phyloP scores from a whole-genome alignment of 441 rosid species.

The Croton laevigatus region DNA sequence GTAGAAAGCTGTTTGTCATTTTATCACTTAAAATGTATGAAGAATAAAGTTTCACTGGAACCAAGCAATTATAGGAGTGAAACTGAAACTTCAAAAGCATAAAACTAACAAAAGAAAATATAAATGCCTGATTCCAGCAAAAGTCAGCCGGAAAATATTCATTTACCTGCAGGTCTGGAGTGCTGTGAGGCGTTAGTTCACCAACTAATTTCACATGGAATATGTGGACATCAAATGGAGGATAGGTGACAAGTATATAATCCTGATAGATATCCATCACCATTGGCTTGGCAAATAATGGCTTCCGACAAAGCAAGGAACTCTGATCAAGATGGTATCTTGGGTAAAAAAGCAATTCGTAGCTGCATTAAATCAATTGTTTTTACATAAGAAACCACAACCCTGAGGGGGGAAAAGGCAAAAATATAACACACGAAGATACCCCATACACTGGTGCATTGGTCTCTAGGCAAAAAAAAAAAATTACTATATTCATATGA shows the following conservation, averaged over 20 bases:
- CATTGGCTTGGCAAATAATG: constrained; percentile 86
- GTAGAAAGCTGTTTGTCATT: constrained; percentile 99
- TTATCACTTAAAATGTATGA: constrained; percentile 91
- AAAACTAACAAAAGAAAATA: constrained; percentile 7
- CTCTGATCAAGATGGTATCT: constrained; percentile 96
- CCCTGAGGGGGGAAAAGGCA: neutral
- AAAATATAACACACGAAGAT: neutral
- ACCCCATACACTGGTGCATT: neutral
- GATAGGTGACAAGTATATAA: constrained; percentile 82
- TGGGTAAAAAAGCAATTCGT: constrained; percentile 95
- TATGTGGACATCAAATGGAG: constrained; percentile 87
- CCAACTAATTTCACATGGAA: constrained; percentile 73
- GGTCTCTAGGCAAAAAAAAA: neutral
- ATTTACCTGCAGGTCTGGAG: constrained; percentile 84
- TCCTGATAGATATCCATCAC: constrained; percentile 97
- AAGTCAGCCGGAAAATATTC: constrained; percentile 17
- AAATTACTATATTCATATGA: too few species aligned
- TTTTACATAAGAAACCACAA: constrained; percentile 14
- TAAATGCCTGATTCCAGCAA: constrained; percentile 2
- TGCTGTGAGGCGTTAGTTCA: constrained; percentile 75
- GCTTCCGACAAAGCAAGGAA: constrained; percentile 82
- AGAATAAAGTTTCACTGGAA: constrained; percentile 36
- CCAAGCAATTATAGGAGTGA: constrained; percentile 24
- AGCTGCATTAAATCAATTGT: constrained; percentile 42
- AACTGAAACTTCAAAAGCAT: constrained; percentile 22